Evolutionary conservation across 371 early-diverging fungal genomes (phyloP), one percentile per base, ranked within the genome.

Genomic region (Mortierella sp.): DNA sequence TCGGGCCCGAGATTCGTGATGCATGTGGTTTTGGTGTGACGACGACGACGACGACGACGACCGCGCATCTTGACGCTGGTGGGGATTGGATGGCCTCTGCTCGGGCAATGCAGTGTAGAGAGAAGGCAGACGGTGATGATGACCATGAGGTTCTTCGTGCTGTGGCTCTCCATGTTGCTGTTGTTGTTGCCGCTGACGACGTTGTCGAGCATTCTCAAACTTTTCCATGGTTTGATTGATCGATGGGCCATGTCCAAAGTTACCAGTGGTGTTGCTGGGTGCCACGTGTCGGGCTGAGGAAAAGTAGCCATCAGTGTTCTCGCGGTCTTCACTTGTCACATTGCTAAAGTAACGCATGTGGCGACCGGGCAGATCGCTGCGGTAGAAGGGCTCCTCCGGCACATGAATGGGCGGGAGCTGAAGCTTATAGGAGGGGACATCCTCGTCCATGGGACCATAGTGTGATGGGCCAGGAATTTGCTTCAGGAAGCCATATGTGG

Each of bases 341-440:
- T 76, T 68, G 51, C 68, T 60, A 45, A 76, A 76, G 65, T 76
- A 76, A 0, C 76, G 68, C 76, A 76, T 76, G 31, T 76, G 76
- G 24, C 76, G 76, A 50, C 69, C 69, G 29, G 76, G 76, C 21
- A 76, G 29, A 45, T 76, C 76, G 17, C 56, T 68, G 16, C 76
- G 64, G 37, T 76, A 76, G 54, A 76, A 76, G 2, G 76, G 76
- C 43, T 76, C 76, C 47, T 76, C 76, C 0, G 76, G 76, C 28
- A 61, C 60, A 39, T 60, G 53, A 50, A 76, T 76, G 2, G 76
- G 76, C 17, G 76, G 76, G 45, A 76, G 31, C 39, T 60, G 69
- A 50, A 64, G 61, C 52, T 76, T 76, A n/a, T n/a, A n/a, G n/a
- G n/a, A n/a, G n/a, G n/a, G n/a, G n/a, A n/a, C n/a, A n/a, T n/a